A percentile compares a stretch with the other conserved stretches of the same genome.
These are phyloP conservation scores for Cetraspora pellucida DNA, from an alignment of 192 early-diverging fungal genomes.

Conservation along the genomic window DNA sequence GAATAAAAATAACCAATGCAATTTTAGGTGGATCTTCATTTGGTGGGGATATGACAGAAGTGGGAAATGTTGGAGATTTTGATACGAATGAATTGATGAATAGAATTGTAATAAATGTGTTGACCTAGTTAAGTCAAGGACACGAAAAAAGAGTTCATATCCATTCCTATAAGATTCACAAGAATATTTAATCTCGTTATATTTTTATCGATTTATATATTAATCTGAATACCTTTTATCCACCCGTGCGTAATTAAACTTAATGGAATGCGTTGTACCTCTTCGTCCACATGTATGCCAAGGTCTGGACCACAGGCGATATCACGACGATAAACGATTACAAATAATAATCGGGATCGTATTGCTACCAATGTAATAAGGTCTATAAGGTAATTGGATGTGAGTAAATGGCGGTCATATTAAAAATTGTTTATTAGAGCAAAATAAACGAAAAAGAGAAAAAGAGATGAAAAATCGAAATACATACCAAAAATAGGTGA, in stretches of 20 bases:
- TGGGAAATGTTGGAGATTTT: constrained; percentile 51
- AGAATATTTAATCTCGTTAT: too few species aligned
- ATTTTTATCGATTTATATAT: neutral
- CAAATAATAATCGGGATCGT: constrained; percentile 85
- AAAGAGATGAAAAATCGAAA: neutral
- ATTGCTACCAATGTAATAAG: constrained; percentile 75
- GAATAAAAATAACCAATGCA: constrained; percentile 64
- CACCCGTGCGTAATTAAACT: constrained; percentile 96
- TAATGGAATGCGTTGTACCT: constrained; percentile 65
- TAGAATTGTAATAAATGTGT: constrained; percentile 70
- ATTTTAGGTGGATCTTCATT: constrained; percentile 31
- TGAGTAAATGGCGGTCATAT: constrained; percentile 87
- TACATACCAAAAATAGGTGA: constrained; percentile 60
- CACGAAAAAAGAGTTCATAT: constrained; percentile 75
- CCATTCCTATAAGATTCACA: constrained; percentile 54
- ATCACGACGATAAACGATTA: constrained; percentile 58
- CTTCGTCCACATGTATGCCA: constrained; percentile 25
- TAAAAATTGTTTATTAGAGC: neutral
- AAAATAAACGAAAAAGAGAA: neutral
- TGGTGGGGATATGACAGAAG: constrained; percentile 37
- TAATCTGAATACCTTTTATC: constrained; percentile 67
- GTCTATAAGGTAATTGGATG: constrained; percentile 59
- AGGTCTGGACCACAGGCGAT: constrained; percentile 38
- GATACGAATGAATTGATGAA: constrained; percentile 36
- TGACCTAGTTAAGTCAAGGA: constrained; percentile 63